Percentiles rank a stretch among this genome's conserved stretches.
Conservation (phyloP, 2,329 filamentous ascomycete genomes). For the Fusarium neocosmosporiellum region DNA sequence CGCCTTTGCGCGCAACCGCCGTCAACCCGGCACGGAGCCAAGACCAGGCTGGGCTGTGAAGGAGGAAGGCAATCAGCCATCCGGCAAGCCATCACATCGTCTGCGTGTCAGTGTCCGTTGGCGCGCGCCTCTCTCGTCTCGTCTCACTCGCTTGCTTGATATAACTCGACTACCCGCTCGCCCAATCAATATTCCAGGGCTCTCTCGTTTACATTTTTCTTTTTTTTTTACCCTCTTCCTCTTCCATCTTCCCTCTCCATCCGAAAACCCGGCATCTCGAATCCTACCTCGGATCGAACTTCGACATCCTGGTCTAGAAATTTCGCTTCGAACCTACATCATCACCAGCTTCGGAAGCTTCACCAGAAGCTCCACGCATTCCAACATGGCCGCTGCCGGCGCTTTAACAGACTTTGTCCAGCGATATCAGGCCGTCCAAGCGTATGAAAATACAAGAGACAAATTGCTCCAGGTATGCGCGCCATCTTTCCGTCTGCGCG, state of each 20-base stretch:
- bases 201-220: not conserved
- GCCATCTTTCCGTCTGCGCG: not conserved
- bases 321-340: conserved; percentile 11
- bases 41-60: conserved; percentile 11
- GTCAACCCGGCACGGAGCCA: conserved; percentile 1
- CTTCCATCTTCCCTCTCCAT: not conserved
- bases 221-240: not conserved
- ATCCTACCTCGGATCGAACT: not conserved
- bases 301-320: not conserved
- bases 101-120: conserved; percentile 7
- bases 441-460: conserved; percentile 55
- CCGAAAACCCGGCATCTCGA: not conserved
- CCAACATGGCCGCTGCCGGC: conserved; percentile 41
- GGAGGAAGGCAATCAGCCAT: not conserved
- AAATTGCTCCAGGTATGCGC: conserved; percentile 59
- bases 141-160: conserved; percentile 9
- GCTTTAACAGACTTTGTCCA: conserved; percentile 59
- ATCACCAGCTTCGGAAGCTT: conserved; percentile 13
- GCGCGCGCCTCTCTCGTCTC: conserved; percentile 26
- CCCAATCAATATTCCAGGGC: conserved; percentile 15
- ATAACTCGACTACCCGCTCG: conserved; percentile 4
- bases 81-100: conserved; percentile 15
- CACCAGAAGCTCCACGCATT: conserved; percentile 1
- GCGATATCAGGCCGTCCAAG: conserved; percentile 58
- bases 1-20: conserved; percentile 15